These are phyloP conservation scores for Scutellaria galericulata DNA, from an alignment of 257 asterid species.

Conservation along the genomic window DNA sequence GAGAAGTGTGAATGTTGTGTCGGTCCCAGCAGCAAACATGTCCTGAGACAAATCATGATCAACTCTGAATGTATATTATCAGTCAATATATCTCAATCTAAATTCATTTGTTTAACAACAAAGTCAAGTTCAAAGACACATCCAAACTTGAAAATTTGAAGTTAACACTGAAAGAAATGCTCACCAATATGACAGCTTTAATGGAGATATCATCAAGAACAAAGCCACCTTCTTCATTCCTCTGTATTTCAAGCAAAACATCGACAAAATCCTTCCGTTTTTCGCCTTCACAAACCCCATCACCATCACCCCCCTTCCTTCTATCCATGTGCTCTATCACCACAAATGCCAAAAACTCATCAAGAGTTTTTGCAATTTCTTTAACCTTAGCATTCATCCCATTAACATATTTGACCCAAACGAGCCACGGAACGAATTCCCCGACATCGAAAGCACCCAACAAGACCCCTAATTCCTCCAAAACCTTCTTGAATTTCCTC, in stretches of 20 bases:
- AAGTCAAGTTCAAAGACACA: neutral
- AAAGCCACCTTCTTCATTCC: constrained; percentile 40
- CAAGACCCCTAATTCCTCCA: constrained; percentile 51
- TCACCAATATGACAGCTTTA: constrained; percentile 61
- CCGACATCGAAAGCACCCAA: constrained; percentile 50
- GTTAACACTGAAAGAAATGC: neutral
- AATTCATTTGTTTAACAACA: neutral
- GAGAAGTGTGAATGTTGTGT: constrained; percentile 50
- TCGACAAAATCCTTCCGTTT: constrained; percentile 50
- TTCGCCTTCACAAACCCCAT: constrained; percentile 12
- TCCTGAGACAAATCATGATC: constrained; percentile 39
- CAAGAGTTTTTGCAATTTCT: constrained; percentile 44
- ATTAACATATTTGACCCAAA: constrained; percentile 44
- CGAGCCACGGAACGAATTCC: constrained; percentile 53
- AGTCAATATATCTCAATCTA: neutral
- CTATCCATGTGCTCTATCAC: constrained; percentile 47
- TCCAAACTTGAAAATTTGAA: neutral
- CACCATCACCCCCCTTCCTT: constrained; percentile 12
- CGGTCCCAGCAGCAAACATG: constrained; percentile 66
- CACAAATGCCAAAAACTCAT: constrained; percentile 49
- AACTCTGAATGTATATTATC: neutral
- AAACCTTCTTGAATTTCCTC: constrained; percentile 45
- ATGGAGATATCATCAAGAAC: constrained; percentile 45
- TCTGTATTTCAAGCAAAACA: constrained; percentile 57
- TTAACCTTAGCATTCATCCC: constrained; percentile 42